Conservation (phyloP, 2,329 filamentous ascomycete species). For the Clarireedia sp. region DNA sequence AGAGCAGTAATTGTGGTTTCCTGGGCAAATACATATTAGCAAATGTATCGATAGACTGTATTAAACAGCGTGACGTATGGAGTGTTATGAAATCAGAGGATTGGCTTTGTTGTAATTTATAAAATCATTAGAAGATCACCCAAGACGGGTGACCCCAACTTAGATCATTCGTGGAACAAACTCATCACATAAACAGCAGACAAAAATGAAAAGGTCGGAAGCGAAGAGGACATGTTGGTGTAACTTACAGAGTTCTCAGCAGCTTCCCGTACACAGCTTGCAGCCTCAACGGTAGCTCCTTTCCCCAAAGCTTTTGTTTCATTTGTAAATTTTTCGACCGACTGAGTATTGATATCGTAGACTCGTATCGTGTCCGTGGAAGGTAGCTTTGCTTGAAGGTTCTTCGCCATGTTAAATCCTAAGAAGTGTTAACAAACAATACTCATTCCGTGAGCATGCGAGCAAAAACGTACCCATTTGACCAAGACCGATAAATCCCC, state of each 20-base stretch:
- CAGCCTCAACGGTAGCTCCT: constrained; percentile 45
- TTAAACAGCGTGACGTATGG: not conserved
- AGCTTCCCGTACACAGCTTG: constrained; percentile 50
- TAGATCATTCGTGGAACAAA: constrained; percentile 28
- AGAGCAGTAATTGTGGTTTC: constrained; percentile 82
- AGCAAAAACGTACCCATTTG: constrained; percentile 45
- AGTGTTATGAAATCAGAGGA: constrained; percentile 23
- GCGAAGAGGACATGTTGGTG: not conserved
- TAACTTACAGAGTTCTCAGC: constrained; percentile 57
- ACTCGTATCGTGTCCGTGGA: constrained; percentile 53
- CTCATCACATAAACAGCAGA: constrained; percentile 23
- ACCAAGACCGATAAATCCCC: constrained; percentile 52
- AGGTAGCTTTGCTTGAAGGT: constrained; percentile 59
- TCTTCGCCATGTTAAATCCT: constrained; percentile 69
- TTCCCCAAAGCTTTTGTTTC: constrained; percentile 31
- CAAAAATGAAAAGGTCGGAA: not conserved
- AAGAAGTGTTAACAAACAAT: constrained; percentile 16
- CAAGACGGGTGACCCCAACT: constrained; percentile 26
- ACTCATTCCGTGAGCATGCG: constrained; percentile 10
- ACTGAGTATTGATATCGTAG: constrained; percentile 55
- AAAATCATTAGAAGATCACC: constrained; percentile 25
- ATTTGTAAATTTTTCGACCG: constrained; percentile 47
- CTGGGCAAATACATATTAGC: constrained; percentile 37
- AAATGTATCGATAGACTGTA: not conserved
- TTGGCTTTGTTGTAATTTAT: constrained; percentile 26